Conservation (phyloP, 169 alveolate species). For the Cryptosporidium andersoni region DNA sequence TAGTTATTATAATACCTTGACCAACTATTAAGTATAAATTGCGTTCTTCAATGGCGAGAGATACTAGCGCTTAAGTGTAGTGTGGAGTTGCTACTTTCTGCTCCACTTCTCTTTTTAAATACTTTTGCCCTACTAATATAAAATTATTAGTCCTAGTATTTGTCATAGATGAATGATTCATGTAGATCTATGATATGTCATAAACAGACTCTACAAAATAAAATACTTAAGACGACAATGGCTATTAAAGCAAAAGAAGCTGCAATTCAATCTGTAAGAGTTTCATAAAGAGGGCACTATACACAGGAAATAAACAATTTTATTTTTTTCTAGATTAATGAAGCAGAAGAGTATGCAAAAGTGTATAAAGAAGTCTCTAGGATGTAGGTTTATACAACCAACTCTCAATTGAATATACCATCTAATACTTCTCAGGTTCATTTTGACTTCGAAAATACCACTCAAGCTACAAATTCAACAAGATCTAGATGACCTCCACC, state of each 20-base stretch:
- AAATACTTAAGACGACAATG: conserved; percentile 59
- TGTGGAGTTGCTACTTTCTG: too few species aligned
- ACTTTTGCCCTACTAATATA: conserved; percentile 3
- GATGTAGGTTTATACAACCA: conserved; percentile 15
- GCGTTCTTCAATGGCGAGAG: too few species aligned
- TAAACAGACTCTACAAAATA: conserved; percentile 52
- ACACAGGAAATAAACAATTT: too few species aligned
- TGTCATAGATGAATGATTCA: too few species aligned
- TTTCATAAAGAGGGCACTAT: background rate
- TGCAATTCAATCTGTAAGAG: conserved; percentile 64
- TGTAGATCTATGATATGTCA: background rate
- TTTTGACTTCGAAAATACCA: conserved; percentile 16
- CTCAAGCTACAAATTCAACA: conserved; percentile 46
- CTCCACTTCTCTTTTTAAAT: background rate
- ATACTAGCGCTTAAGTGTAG: too few species aligned
- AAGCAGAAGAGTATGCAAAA: conserved; percentile 24
- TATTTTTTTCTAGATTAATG: conserved; percentile 8
- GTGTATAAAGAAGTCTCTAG: conserved; percentile 69
- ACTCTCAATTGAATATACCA: background rate
- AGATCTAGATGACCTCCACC: conserved; percentile 47
- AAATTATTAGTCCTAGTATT: too few species aligned
- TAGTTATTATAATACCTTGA: too few species aligned
- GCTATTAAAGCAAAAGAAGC: conserved; percentile 68
- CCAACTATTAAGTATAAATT: too few species aligned
- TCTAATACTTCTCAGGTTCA: conserved; percentile 17